Conservation (phyloP, 2,329 filamentous ascomycete species). For the Monosporascus sp. region DNA sequence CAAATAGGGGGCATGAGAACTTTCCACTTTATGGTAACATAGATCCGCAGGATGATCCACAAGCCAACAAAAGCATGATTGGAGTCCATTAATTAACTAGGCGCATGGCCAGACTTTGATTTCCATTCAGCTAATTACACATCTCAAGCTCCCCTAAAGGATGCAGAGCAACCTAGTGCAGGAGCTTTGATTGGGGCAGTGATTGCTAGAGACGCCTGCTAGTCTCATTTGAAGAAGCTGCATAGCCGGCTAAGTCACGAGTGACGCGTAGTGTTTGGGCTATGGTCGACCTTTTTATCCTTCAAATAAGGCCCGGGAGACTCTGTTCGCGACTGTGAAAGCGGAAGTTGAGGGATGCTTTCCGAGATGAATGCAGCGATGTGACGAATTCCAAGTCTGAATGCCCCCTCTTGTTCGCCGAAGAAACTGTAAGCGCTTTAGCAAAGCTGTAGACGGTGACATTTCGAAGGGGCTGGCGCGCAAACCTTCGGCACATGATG, state of each 20-base stretch:
- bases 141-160: background rate
- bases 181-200: no score
- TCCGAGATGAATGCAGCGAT: conserved; percentile 40
- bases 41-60: no score
- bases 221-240: background rate
- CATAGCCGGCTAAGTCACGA: background rate
- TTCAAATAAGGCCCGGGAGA: background rate
- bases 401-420: conserved; percentile 65
- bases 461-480: conserved; percentile 1
- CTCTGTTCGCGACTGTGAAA: background rate
- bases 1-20: no score
- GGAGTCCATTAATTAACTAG: no score
- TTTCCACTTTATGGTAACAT: no score
- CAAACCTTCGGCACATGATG: conserved; percentile 77
- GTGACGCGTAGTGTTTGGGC: background rate
- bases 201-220: background rate
- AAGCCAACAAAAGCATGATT: no score
- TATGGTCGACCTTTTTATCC: background rate
- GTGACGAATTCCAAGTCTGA: conserved; percentile 51
- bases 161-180: background rate
- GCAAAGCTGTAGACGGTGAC: conserved; percentile 15
- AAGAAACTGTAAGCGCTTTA: conserved; percentile 57
- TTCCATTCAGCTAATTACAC: no score
- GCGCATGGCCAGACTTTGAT: no score
- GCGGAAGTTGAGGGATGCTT: background rate